These are phyloP conservation scores for Dittrichia graveolens DNA, from an alignment of 129 eudicot genomes.

Conservation along the genomic window DNA sequence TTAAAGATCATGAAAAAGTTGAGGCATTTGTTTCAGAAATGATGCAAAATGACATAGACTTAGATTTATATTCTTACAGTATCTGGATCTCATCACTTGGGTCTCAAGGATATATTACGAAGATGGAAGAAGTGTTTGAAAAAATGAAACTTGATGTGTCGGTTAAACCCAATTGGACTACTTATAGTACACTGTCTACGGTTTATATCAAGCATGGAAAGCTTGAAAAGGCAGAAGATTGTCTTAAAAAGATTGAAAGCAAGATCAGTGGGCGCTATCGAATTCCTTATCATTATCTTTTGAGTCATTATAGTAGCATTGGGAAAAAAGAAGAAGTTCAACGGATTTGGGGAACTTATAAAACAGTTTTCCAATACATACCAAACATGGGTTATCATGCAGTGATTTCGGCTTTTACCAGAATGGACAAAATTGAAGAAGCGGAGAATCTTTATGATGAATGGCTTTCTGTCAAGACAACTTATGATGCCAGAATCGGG, in stretches of 20 bases:
- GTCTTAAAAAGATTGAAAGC: constrained; percentile 52
- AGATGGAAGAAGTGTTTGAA: constrained; percentile 60
- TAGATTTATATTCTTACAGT: constrained; percentile 69
- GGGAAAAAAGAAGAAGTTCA: constrained; percentile 66
- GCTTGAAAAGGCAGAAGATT: constrained; percentile 55
- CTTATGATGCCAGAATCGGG: constrained; percentile 56
- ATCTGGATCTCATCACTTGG: constrained; percentile 78
- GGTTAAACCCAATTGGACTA: constrained; percentile 69
- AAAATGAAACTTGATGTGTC: constrained; percentile 49
- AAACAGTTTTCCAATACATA: constrained; percentile 47
- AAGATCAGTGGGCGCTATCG: constrained; percentile 57
- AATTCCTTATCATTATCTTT: constrained; percentile 65
- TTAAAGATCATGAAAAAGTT: constrained; percentile 60
- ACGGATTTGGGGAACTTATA: constrained; percentile 64
- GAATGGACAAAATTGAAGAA: constrained; percentile 62
- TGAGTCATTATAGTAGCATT: constrained; percentile 56
- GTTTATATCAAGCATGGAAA: constrained; percentile 51
- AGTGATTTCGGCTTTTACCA: constrained; percentile 55
- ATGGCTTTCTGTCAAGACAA: constrained; percentile 57
- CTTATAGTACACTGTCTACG: constrained; percentile 65
- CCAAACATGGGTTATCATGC: constrained; percentile 73
- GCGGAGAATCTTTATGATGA: constrained; percentile 64
- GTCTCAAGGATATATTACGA: constrained; percentile 54
- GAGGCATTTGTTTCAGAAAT: constrained; percentile 58
- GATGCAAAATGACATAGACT: constrained; percentile 50